Percentiles rank a stretch among this genome's conserved stretches.
Evolutionary conservation across 2,329 filamentous ascomycete genomes (phyloP).

Genomic region (Hypoxylon sp.): DNA sequence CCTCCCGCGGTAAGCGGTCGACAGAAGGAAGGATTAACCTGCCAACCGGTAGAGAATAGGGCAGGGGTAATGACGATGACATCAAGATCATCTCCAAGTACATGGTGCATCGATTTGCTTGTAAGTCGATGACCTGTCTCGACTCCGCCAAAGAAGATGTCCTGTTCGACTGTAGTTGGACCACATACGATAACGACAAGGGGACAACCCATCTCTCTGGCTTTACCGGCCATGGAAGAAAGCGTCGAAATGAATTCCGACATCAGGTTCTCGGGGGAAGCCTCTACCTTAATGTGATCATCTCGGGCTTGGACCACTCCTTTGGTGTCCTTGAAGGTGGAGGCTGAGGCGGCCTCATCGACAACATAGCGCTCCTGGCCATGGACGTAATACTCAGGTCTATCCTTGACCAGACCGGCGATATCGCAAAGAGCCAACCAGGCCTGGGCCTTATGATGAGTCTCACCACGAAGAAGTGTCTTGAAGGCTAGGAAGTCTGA

Average conservation of each 20-base stretch:
- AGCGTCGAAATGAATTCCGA: conserved; percentile 35
- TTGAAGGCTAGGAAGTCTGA: conserved; percentile 45
- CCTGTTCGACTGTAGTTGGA: conserved; percentile 42
- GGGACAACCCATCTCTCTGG: conserved; percentile 18
- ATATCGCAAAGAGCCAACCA: conserved; percentile 44
- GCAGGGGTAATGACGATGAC: conserved; percentile 41
- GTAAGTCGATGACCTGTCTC: conserved; percentile 22
- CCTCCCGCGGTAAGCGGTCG: background rate
- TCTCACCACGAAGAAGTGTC: conserved; percentile 37
- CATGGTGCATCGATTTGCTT: conserved; percentile 30
- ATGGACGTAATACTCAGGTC: conserved; percentile 39
- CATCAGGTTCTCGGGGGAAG: conserved; percentile 28
- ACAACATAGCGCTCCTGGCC: conserved; percentile 40
- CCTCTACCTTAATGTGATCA: conserved; percentile 39
- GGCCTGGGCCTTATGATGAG: conserved; percentile 32
- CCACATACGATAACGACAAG: conserved; percentile 44
- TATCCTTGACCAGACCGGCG: conserved; percentile 22
- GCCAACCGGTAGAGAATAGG: conserved; percentile 46
- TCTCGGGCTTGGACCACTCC: conserved; percentile 14
- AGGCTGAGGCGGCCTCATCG: conserved; percentile 11
- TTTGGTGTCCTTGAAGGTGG: background rate
- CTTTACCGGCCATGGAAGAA: conserved; percentile 26
- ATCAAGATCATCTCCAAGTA: conserved; percentile 31
- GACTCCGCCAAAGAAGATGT: conserved; percentile 40
- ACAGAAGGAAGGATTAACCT: conserved; percentile 42